Evolutionary conservation across 148 eudicot species (phyloP).

Genomic region (Rhododendron ovatum): DNA sequence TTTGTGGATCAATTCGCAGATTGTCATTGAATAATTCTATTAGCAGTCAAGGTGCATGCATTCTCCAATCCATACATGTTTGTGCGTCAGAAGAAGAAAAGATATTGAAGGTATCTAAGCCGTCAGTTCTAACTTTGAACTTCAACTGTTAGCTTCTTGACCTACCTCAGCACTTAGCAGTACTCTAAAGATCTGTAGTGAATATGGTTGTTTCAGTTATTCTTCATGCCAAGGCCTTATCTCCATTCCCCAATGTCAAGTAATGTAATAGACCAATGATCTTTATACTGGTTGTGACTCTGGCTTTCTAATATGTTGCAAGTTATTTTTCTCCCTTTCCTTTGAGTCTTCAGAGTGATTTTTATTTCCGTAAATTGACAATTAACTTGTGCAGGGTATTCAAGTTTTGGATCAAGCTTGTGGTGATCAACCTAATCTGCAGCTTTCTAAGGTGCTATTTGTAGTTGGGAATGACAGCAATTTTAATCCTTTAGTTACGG

Average conservation of each 20-base stretch:
- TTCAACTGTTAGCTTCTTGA: background rate
- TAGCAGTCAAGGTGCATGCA: slow-evolving; percentile 11
- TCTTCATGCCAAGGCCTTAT: background rate
- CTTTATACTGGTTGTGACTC: background rate
- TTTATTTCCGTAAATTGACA: background rate
- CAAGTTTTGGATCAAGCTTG: slow-evolving; percentile 11
- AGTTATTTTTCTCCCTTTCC: background rate
- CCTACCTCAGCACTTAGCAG: background rate
- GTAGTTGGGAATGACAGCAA: background rate
- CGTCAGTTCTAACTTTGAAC: background rate
- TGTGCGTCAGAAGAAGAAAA: slow-evolving; percentile 8
- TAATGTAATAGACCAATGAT: background rate
- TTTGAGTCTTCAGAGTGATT: background rate
- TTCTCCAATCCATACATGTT: slow-evolving; percentile 1
- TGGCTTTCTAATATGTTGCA: background rate
- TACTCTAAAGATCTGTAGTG: background rate
- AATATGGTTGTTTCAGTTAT: background rate
- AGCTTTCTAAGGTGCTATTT: slow-evolving; percentile 11
- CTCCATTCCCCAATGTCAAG: background rate
- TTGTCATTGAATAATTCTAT: slow-evolving; percentile 19
- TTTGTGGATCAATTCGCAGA: slow-evolving; percentile 29
- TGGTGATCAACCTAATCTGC: background rate
- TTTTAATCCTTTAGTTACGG: background rate
- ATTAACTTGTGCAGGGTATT: slow-evolving; percentile 5
- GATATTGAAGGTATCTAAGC: slow-evolving; percentile 16